phyloP scores from a whole-genome alignment of 805 yeast genomes.

The Candida sphagnicola region DNA sequence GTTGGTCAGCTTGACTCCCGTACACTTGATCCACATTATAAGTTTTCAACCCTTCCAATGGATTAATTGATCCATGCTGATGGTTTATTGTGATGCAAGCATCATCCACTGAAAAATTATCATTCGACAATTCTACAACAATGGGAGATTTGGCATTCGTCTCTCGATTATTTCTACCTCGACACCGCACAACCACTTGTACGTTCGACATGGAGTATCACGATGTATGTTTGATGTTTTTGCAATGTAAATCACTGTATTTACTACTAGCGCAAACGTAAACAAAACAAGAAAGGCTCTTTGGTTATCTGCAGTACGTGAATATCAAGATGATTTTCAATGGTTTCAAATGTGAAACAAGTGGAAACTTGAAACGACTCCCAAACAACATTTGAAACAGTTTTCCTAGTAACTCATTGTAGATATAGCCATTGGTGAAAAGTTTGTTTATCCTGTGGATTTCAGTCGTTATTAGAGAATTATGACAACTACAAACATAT shows the following conservation, averaged over 20 bases:
- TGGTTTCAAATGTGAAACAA: too few relatives aligned
- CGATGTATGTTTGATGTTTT: too few relatives aligned
- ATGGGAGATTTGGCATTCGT: constrained; percentile 41
- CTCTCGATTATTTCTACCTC: constrained; percentile 47
- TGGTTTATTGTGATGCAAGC: constrained; percentile 15
- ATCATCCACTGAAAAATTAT: constrained; percentile 20
- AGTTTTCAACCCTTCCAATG: constrained; percentile 28
- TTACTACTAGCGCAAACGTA: too few relatives aligned
- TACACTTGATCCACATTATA: constrained; percentile 77
- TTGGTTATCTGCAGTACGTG: neutral
- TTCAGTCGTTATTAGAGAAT: too few relatives aligned
- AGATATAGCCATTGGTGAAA: too few relatives aligned
- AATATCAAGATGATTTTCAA: too few relatives aligned
- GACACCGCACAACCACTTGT: constrained; percentile 53
- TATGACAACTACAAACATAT: too few relatives aligned
- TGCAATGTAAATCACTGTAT: too few relatives aligned
- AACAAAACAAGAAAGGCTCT: neutral
- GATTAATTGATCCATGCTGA: constrained; percentile 5
- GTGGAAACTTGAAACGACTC: too few relatives aligned
- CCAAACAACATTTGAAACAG: too few relatives aligned
- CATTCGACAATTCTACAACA: constrained; percentile 45
- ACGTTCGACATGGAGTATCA: constrained; percentile 38
- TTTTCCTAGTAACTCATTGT: too few relatives aligned
- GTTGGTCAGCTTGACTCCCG: constrained; percentile 79
- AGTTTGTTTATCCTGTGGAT: too few relatives aligned